Evolutionary conservation across 2,329 filamentous ascomycete genomes (phyloP), one percentile per base, ranked within the genome.

Genomic region (Coniochaeta hoffmannii): DNA sequence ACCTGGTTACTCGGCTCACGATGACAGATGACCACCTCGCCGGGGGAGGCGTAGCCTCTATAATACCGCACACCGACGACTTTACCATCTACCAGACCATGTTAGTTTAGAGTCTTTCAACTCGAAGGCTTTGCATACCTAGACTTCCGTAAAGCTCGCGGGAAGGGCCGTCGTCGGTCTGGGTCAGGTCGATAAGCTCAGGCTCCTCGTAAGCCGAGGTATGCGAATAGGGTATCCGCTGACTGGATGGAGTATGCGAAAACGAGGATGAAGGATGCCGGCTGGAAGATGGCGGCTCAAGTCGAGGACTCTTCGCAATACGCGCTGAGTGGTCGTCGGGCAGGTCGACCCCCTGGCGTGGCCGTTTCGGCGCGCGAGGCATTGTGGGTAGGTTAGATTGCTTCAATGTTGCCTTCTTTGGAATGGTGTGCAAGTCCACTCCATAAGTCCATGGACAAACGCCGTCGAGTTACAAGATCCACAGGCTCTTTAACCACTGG

Each of bases 1-100:
- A 75, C 75, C 60, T 71, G 74, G 63, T 93, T 93, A 1, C 69
- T 64, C 1, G 87, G 85, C 64, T 93, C 86, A 64, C 89, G 75
- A 34, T 73, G 74, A 54, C 87, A 72, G 50, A 85, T 68, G 2
- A 89, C 83, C 54, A 79, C 74, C 65, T 90, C 86, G 24, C 85
- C 84, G 2, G 74, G 62, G 8, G 78, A 84, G 14, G 85, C 86
- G 60, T 78, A 73, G 1, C 86, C 86, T 55, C 69, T 69, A 66
- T 90, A 89, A 65, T 82, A 88, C 46, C 72, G 77, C 63, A 64
- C 79, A 7, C 77, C 77, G 2, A 80, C 77, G 57, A 80, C 74
- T 61, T 79, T 80, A 36, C 67, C 71, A 51, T 73, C 76, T 77
- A 44, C 4, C 12, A 4, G 10, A 14, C 12, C 34, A 52, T 32